Evolutionary conservation across 2,329 filamentous ascomycete species (phyloP).

Genomic region (Colletotrichum cuscutae): DNA sequence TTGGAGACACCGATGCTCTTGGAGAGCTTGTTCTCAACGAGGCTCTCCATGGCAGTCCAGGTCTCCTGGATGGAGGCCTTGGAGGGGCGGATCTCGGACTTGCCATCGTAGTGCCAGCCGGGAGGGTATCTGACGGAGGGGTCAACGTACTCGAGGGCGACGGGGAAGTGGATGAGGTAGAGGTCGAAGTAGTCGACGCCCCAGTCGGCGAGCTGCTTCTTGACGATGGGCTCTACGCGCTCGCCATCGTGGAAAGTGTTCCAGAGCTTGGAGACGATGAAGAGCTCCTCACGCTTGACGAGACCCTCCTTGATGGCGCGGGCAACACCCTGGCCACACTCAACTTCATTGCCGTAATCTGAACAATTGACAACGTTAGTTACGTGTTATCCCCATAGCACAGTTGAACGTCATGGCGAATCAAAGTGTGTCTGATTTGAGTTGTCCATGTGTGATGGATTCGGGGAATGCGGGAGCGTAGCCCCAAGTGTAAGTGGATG

Average conservation of each 20-base stretch:
- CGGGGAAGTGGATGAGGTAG: conserved; percentile 90
- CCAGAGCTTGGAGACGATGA: conserved; percentile 94
- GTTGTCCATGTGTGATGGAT: neutral
- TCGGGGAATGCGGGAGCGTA: conserved; percentile 7
- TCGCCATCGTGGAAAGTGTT: conserved; percentile 89
- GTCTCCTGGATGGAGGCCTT: conserved; percentile 83
- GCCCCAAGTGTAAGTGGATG: conserved; percentile 21
- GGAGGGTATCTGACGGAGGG: conserved; percentile 83
- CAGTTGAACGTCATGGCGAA: no score
- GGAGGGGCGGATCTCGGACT: conserved; percentile 69
- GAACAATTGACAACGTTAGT: conserved; percentile 20
- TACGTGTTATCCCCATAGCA: neutral
- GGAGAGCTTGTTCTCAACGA: conserved; percentile 75
- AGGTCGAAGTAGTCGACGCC: conserved; percentile 91
- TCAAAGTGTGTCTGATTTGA: neutral
- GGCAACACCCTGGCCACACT: conserved; percentile 79
- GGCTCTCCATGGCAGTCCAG: conserved; percentile 81
- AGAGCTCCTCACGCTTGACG: conserved; percentile 87
- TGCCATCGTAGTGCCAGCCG: conserved; percentile 76
- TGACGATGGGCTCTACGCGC: conserved; percentile 78
- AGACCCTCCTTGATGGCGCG: conserved; percentile 84
- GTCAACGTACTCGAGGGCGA: conserved; percentile 87
- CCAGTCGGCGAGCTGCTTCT: conserved; percentile 84
- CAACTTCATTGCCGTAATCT: conserved; percentile 88
- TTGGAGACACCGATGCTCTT: conserved; percentile 84